phyloP scores from a whole-genome alignment of 129 eudicot species.

The Sambucus nigra region DNA sequence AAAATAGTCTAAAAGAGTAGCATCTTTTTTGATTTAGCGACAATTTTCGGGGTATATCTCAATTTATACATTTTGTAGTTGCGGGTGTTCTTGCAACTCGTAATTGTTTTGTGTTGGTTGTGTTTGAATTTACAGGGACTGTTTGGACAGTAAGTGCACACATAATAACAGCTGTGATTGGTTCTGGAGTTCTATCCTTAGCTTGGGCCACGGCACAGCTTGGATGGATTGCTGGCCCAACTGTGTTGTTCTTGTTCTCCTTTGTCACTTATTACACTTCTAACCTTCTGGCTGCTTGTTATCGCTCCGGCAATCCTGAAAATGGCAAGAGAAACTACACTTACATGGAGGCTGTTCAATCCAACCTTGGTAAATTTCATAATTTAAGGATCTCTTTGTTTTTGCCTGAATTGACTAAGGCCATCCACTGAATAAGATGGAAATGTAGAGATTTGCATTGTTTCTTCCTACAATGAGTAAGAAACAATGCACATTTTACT shows the following conservation, averaged over 20 bases:
- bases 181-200: constrained; percentile 58
- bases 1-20: background rate
- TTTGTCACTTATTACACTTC: constrained; percentile 63
- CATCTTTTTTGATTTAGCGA: background rate
- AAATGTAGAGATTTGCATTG: too few species aligned
- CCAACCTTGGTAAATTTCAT: constrained; percentile 42
- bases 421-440: too few species aligned
- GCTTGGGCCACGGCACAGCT: constrained; percentile 70
- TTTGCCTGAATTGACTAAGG: background rate
- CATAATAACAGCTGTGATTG: constrained; percentile 62
- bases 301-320: constrained; percentile 45
- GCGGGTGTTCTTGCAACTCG: background rate
- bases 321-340: constrained; percentile 60
- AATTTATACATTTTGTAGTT: background rate
- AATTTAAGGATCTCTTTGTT: background rate
- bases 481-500: too few species aligned
- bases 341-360: constrained; percentile 52
- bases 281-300: constrained; percentile 51
- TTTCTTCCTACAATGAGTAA: too few species aligned
- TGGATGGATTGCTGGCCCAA: constrained; percentile 69
- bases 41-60: background rate
- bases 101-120: background rate
- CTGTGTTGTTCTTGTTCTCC: constrained; percentile 43
- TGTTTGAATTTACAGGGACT: constrained; percentile 24
- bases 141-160: constrained; percentile 62